phyloP scores from a whole-genome alignment of 1,139 yeast species.

The Geotrichum bryndzae region DNA sequence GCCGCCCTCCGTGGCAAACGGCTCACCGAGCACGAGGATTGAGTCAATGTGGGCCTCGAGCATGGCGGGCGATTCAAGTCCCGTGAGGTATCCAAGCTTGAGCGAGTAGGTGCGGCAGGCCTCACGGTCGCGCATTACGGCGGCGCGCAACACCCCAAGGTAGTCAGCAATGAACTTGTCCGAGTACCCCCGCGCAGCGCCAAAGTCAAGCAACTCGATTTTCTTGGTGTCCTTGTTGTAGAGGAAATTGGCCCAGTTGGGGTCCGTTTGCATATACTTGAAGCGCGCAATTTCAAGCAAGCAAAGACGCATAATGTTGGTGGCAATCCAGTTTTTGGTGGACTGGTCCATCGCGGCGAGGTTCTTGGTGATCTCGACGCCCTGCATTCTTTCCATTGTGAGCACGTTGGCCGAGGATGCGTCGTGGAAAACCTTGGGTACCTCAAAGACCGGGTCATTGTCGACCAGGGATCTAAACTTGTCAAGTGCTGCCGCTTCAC shows the following conservation, averaged over 20 bases:
- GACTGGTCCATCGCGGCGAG: slow-evolving; percentile 55
- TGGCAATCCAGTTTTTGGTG: slow-evolving; percentile 73
- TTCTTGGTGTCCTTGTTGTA: slow-evolving; percentile 60
- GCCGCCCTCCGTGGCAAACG: slow-evolving; percentile 54
- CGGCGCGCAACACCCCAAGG: slow-evolving; percentile 66
- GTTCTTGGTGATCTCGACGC: slow-evolving; percentile 75
- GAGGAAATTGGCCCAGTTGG: slow-evolving; percentile 97
- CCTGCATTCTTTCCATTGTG: slow-evolving; percentile 86
- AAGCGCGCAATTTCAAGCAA: slow-evolving; percentile 76
- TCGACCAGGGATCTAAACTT: slow-evolving; percentile 57
- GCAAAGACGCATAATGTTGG: slow-evolving; percentile 81
- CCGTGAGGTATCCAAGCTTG: slow-evolving; percentile 84
- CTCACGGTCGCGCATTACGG: slow-evolving; percentile 62
- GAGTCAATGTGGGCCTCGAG: slow-evolving; percentile 88
- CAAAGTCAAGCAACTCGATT: slow-evolving; percentile 87
- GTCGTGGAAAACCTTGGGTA: slow-evolving; percentile 75
- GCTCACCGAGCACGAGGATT: slow-evolving; percentile 86
- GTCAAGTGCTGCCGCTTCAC: slow-evolving; percentile 79
- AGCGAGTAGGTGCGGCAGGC: slow-evolving; percentile 60
- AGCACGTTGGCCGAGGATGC: slow-evolving; percentile 76
- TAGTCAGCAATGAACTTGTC: slow-evolving; percentile 65
- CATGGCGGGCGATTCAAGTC: slow-evolving; percentile 83
- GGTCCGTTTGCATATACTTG: slow-evolving; percentile 96
- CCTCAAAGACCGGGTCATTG: slow-evolving; percentile 65
- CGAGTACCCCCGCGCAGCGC: slow-evolving; percentile 81